Evolutionary conservation across 2,329 filamentous ascomycete species (phyloP).

Genomic region (Colletotrichum euphorbiae): DNA sequence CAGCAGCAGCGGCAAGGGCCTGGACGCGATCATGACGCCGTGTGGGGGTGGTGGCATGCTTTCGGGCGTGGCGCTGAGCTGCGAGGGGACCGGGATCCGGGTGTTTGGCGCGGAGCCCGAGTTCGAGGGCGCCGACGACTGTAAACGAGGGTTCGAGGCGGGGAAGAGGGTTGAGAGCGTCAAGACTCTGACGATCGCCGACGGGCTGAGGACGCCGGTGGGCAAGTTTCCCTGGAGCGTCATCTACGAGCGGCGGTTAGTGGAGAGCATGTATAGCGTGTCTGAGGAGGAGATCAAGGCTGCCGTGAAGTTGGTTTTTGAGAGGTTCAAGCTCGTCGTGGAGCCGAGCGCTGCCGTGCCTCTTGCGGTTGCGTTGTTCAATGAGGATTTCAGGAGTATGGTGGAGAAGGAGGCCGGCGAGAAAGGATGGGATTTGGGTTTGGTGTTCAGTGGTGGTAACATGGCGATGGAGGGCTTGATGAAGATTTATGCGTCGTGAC

Average conservation of each 20-base stretch:
- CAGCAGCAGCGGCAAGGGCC: conserved; percentile 44
- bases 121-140: conserved; percentile 88
- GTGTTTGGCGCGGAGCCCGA: conserved; percentile 91
- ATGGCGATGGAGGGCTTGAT: conserved; percentile 66
- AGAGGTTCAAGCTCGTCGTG: conserved; percentile 90
- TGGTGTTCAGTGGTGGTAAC: conserved; percentile 72
- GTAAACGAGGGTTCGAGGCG: conserved; percentile 73
- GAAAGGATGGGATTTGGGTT: conserved; percentile 77
- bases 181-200: conserved; percentile 83
- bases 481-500: conserved; percentile 57
- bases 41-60: conserved; percentile 92
- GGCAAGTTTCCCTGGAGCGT: conserved; percentile 81
- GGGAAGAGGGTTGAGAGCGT: conserved; percentile 76
- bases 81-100: conserved; percentile 74
- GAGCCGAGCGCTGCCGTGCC: conserved; percentile 91
- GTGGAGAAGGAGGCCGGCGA: conserved; percentile 78
- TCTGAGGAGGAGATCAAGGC: conserved; percentile 83
- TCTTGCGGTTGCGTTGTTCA: conserved; percentile 83
- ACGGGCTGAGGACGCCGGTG: conserved; percentile 87
- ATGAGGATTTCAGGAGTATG: conserved; percentile 82
- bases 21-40: conserved; percentile 83
- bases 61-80: conserved; percentile 82
- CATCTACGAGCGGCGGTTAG: conserved; percentile 77
- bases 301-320: conserved; percentile 82
- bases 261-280: conserved; percentile 78